Percentiles rank a stretch among this genome's conserved stretches.
phyloP scores from a whole-genome alignment of 2,329 filamentous ascomycete species.

The Alternaria arbusti region DNA sequence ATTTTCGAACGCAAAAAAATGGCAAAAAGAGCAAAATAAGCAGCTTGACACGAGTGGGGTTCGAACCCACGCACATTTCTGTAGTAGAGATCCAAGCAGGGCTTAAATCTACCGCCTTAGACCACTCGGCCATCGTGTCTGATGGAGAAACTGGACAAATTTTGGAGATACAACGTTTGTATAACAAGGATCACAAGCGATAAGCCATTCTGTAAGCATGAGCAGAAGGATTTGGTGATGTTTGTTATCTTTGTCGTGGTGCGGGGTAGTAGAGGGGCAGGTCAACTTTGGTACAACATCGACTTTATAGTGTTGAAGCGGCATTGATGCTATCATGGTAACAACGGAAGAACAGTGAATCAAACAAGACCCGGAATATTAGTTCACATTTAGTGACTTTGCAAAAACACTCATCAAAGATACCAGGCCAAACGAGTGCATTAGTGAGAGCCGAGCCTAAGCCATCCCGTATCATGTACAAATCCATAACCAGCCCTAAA shows the following conservation, averaged over 20 bases:
- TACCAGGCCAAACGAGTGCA: neutral
- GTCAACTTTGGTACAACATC: neutral
- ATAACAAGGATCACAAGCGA: fast-evolving
- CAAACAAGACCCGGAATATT: too few species aligned
- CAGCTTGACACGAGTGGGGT: slow-evolving; percentile 35
- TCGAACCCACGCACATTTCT: slow-evolving; percentile 44
- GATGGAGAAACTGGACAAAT: slow-evolving; percentile 9
- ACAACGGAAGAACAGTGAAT: fast-evolving
- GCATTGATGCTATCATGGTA: neutral
- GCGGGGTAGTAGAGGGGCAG: neutral
- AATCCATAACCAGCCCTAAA: neutral
- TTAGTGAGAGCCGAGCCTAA: neutral
- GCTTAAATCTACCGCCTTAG: slow-evolving; percentile 46
- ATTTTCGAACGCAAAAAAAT: neutral
- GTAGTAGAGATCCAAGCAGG: slow-evolving; percentile 34
- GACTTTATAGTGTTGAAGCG: neutral
- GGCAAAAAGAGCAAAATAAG: slow-evolving; percentile 3
- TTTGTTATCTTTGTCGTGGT: neutral
- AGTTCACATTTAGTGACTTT: too few species aligned
- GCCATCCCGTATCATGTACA: neutral
- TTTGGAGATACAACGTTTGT: neutral
- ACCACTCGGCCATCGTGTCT: slow-evolving; percentile 42
- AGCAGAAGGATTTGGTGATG: neutral
- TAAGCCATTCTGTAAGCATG: neutral
- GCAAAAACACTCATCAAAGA: too few species aligned